These are phyloP conservation scores for Lentinula edodes DNA, from an alignment of 768 basidiomycete genomes.

Conservation along the genomic window DNA sequence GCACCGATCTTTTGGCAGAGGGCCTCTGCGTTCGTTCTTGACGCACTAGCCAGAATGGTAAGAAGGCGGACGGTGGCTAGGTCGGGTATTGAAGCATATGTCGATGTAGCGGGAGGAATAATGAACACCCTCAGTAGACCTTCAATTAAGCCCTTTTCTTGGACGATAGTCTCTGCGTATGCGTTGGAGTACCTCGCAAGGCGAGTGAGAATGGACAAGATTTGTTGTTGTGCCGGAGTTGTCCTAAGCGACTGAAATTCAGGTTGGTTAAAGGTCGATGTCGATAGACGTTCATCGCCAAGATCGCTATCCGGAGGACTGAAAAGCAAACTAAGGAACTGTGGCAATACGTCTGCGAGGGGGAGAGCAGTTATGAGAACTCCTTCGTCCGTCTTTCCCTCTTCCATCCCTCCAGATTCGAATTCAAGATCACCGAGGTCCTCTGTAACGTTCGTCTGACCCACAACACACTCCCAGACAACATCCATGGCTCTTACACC, in stretches of 20 bases:
- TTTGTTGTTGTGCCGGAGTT: slow-evolving; percentile 34
- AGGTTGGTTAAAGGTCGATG: neutral
- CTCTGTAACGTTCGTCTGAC: slow-evolving; percentile 40
- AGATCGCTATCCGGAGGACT: neutral
- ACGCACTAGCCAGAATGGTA: slow-evolving; percentile 51
- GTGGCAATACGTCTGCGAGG: slow-evolving; percentile 44
- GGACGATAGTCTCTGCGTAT: slow-evolving; percentile 44
- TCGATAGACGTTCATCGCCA: neutral
- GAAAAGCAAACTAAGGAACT: slow-evolving; percentile 33
- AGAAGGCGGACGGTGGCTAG: slow-evolving; percentile 55
- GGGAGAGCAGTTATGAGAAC: slow-evolving; percentile 29
- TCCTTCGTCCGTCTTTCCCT: slow-evolving; percentile 25
- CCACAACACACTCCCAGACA: slow-evolving; percentile 66
- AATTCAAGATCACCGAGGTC: slow-evolving; percentile 23
- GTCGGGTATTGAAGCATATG: slow-evolving; percentile 22
- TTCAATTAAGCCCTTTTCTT: slow-evolving; percentile 16
- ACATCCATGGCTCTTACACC: slow-evolving; percentile 66
- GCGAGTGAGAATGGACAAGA: slow-evolving; percentile 56
- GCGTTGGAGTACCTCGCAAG: slow-evolving; percentile 45
- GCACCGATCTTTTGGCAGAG: neutral
- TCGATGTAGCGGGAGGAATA: neutral
- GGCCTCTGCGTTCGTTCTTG: slow-evolving; percentile 57
- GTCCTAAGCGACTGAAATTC: neutral
- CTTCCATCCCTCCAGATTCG: slow-evolving; percentile 40
- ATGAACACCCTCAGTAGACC: slow-evolving; percentile 1